Conservation (phyloP, 2,329 filamentous ascomycete species). For the Fusarium sp. region DNA sequence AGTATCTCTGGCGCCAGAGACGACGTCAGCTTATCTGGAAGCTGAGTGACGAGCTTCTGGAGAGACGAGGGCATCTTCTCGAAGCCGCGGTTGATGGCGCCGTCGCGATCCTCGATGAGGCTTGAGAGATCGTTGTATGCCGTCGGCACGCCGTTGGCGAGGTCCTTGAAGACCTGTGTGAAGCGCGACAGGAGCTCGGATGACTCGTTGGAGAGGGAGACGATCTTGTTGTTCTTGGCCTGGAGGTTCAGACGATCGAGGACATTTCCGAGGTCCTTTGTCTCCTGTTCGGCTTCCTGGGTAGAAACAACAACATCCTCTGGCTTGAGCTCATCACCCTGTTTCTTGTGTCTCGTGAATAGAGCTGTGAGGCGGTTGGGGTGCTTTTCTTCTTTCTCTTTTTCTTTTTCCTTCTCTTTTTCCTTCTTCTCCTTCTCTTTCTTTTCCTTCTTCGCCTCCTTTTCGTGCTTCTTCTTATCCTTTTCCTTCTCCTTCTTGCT, state of each 20-base stretch:
- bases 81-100: slow-evolving; percentile 65
- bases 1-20: slow-evolving; percentile 81
- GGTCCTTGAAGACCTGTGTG: slow-evolving; percentile 88
- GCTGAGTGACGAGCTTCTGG: slow-evolving; percentile 82
- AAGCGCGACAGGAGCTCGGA: slow-evolving; percentile 83
- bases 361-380: slow-evolving; percentile 49
- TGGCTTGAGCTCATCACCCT: slow-evolving; percentile 48
- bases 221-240: slow-evolving; percentile 83
- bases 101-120: slow-evolving; percentile 68
- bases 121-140: slow-evolving; percentile 85
- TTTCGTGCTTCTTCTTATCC: slow-evolving; percentile 25
- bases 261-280: slow-evolving; percentile 77
- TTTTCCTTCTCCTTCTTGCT: slow-evolving; percentile 43
- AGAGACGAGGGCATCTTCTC: slow-evolving; percentile 77
- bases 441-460: slow-evolving; percentile 21
- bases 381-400: slow-evolving; percentile 47
- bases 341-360: slow-evolving; percentile 52
- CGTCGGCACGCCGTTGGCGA: slow-evolving; percentile 90
- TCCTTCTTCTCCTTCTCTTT: slow-evolving; percentile 40
- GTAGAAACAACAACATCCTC: slow-evolving; percentile 53
- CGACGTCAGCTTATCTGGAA: slow-evolving; percentile 82
- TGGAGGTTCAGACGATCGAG: slow-evolving; percentile 86
- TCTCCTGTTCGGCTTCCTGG: slow-evolving; percentile 58
- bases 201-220: slow-evolving; percentile 84
- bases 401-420: slow-evolving; percentile 44